Evolutionary conservation across 1,284 basidiomycete species (phyloP).

Genomic region (Ganoderma lucidum): DNA sequence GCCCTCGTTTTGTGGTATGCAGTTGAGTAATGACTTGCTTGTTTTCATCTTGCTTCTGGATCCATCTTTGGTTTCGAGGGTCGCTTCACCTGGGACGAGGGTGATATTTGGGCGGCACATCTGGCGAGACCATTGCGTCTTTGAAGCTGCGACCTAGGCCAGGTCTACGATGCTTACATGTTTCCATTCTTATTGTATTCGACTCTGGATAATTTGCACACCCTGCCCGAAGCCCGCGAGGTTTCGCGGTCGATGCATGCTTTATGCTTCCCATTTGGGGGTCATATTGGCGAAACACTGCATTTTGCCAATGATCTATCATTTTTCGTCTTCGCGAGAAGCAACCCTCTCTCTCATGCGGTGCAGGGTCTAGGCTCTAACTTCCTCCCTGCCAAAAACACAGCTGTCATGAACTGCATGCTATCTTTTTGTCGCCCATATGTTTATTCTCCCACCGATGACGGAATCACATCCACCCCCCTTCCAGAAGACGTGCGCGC

Average conservation of each 20-base stretch:
- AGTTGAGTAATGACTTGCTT: neutral
- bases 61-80: neutral
- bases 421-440: neutral
- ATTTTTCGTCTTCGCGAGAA: neutral
- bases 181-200: neutral
- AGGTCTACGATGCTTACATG: neutral
- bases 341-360: neutral
- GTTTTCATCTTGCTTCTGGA: neutral
- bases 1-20: neutral
- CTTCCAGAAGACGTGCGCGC: neutral
- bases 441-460: neutral
- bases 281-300: neutral
- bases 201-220: neutral
- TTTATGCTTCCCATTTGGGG: neutral
- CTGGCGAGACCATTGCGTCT: neutral
- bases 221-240: neutral
- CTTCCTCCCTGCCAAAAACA: too few species aligned
- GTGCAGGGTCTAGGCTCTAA: neutral
- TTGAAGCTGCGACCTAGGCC: neutral
- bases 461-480: too few species aligned
- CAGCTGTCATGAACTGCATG: neutral
- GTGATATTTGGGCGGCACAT: neutral
- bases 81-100: neutral
- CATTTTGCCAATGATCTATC: neutral
- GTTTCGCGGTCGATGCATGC: neutral